Percentiles rank a stretch among this genome's conserved stretches.
phyloP scores from a whole-genome alignment of 106 monocot species.

The Phalaenopsis equestris region DNA sequence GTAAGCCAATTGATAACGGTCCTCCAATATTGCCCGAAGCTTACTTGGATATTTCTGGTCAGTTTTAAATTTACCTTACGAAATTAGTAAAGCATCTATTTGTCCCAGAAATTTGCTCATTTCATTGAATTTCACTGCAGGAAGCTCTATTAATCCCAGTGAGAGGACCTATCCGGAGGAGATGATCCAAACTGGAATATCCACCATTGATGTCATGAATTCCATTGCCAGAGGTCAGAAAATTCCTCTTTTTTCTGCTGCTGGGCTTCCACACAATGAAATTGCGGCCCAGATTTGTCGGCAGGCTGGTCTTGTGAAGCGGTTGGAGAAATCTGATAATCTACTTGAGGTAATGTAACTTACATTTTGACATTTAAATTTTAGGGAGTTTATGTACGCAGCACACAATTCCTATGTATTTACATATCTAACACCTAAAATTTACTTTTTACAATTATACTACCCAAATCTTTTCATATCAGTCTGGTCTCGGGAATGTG shows the following conservation, averaged over 20 bases:
- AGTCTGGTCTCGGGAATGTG: no score
- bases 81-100: neutral
- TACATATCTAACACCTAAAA: no score
- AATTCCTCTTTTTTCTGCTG: conserved; percentile 95
- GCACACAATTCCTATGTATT: no score
- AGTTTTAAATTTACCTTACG: conserved; percentile 3
- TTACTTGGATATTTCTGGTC: conserved; percentile 94
- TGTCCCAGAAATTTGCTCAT: neutral
- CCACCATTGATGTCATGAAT: conserved; percentile 99
- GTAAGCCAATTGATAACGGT: conserved; percentile 97
- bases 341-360: conserved; percentile 52
- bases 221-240: conserved; percentile 99
- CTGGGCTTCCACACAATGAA: conserved; percentile 97
- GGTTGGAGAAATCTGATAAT: conserved; percentile 65
- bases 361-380: neutral
- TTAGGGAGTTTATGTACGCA: no score
- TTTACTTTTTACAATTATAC: no score
- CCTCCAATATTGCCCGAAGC: conserved; percentile 96
- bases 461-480: no score
- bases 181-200: conserved; percentile 99
- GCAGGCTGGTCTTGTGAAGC: conserved; percentile 96
- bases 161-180: conserved; percentile 99
- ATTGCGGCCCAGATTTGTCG: conserved; percentile 99
- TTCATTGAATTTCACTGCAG: conserved; percentile 28
- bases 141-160: conserved; percentile 98